Percentiles rank a stretch among this genome's conserved stretches.
Evolutionary conservation across 495 filamentous ascomycete genomes (phyloP).

Genomic region (Penicillium bialowiezense): DNA sequence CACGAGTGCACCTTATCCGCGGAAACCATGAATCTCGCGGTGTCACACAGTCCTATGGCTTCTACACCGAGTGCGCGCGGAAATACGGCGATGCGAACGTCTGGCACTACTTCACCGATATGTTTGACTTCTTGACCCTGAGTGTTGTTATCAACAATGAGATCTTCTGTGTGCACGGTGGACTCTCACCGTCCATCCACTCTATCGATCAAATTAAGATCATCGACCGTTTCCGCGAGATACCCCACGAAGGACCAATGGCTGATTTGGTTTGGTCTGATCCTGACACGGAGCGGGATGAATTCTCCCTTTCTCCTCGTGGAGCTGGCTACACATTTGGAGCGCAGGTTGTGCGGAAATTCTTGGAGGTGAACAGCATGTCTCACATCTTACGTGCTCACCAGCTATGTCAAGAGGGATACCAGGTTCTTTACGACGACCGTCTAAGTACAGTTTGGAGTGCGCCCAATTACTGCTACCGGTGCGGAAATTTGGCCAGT

Average conservation of each 20-base stretch:
- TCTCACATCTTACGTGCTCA: conserved; percentile 94
- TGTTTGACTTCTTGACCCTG: conserved; percentile 97
- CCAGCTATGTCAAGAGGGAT: conserved; percentile 96
- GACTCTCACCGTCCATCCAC: conserved; percentile 92
- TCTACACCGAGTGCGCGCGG: conserved; percentile 95
- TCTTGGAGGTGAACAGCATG: conserved; percentile 95
- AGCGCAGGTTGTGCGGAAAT: conserved; percentile 95
- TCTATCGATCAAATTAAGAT: conserved; percentile 99
- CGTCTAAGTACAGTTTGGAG: conserved; percentile 95
- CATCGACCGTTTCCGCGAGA: conserved; percentile 97
- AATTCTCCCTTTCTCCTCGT: conserved; percentile 90
- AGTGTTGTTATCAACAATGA: conserved; percentile 98
- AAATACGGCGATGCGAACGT: conserved; percentile 98
- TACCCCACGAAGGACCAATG: conserved; percentile 98
- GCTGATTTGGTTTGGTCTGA: conserved; percentile 99
- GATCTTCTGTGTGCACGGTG: conserved; percentile 98
- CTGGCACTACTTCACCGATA: conserved; percentile 99
- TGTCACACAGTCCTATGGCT: conserved; percentile 97
- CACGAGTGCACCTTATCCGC: conserved; percentile 87
- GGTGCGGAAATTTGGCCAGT: conserved; percentile 95
- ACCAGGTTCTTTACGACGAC: conserved; percentile 93
- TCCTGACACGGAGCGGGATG: conserved; percentile 90
- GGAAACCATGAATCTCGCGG: conserved; percentile 97
- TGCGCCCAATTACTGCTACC: conserved; percentile 94
- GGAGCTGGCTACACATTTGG: conserved; percentile 97